Base-by-base conservation (phyloP, 78 protist genomes). In the Kipferlia bialata region DNA sequence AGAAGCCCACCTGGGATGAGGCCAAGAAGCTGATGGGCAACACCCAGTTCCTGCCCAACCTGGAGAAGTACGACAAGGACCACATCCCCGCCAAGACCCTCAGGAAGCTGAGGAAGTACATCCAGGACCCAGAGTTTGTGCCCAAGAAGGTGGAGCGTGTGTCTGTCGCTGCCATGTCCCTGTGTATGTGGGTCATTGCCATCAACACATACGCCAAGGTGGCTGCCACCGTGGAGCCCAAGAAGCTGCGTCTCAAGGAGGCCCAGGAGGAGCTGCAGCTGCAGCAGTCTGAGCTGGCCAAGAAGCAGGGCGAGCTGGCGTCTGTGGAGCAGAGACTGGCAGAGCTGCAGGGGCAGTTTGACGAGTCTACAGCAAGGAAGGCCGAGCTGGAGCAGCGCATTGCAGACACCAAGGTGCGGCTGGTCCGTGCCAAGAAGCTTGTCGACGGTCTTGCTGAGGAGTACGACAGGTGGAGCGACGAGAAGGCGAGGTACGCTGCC, bases 391-490 rank as follows among this genome's bases (percentile, higher is more conserved):
- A 77, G 80, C 34, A 17, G n/a, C 34, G 74, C 45, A 78, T 75
- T n/a, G 66, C 55, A 17, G 66, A 55, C 53, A 66, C 76, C 18
- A 39, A 61, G 29, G 2, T 0, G 3, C 64, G 77, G 67, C 66
- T 83, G 33, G 78, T 18, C n/a, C 85, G 93, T 2, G 93, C 93
- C 2, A 73, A 64, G 54, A 55, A 58, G 68, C 86, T 88, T 28
- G 60, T 78, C 15, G 76, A 37, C 2, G 78, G 73, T 6, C 70
- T 76, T 15, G 68, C 59, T 13, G 71, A 29, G 7, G 61, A 57
- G 41, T 26, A 66, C 24, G 59, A 44, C 7, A 31, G 75, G 18
- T 67, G 81, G 75, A 39, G 10, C 20, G 39, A 22, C 17, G 26
- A 54, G 29, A 51, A 38, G 16, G 79, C 31, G 32, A 16, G 12